Conservation (phyloP, 106 monocot genomes). For the Dendrobium catenatum region DNA sequence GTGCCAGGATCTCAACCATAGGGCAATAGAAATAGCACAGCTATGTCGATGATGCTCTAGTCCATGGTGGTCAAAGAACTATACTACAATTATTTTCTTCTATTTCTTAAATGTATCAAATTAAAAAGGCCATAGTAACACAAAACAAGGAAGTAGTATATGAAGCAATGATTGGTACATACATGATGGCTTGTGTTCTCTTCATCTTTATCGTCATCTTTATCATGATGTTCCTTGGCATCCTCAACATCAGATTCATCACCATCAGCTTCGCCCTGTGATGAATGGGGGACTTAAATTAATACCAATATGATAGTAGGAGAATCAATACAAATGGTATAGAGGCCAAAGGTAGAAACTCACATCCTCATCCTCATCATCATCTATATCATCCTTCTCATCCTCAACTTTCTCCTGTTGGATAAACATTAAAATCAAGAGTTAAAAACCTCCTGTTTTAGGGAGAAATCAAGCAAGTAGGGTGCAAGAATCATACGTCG, state of each 20-base stretch:
- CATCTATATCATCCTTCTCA: constrained; percentile 10
- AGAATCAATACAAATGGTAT: neutral
- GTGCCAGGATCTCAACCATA: too few species aligned
- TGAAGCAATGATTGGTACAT: neutral
- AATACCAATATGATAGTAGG: neutral
- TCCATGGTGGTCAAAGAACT: too few species aligned
- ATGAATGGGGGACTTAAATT: neutral
- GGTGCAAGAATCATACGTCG: constrained; percentile 18
- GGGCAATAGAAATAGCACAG: too few species aligned
- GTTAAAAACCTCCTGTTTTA: neutral
- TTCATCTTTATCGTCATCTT: neutral
- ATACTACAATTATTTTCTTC: too few species aligned
- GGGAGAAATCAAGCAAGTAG: neutral
- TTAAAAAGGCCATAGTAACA: too few species aligned
- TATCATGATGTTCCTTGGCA: constrained; percentile 4
- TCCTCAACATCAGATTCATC: constrained; percentile 7
- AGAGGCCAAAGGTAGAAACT: neutral
- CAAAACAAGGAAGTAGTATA: neutral
- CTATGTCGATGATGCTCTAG: too few species aligned
- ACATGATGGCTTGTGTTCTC: constrained; percentile 7
- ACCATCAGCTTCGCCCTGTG: neutral
- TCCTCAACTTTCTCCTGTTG: constrained; percentile 9
- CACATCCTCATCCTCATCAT: neutral
- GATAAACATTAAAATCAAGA: neutral
- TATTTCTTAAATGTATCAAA: too few species aligned